phyloP scores from a whole-genome alignment of 148 eudicot genomes.

The Pouteria glomerata region DNA sequence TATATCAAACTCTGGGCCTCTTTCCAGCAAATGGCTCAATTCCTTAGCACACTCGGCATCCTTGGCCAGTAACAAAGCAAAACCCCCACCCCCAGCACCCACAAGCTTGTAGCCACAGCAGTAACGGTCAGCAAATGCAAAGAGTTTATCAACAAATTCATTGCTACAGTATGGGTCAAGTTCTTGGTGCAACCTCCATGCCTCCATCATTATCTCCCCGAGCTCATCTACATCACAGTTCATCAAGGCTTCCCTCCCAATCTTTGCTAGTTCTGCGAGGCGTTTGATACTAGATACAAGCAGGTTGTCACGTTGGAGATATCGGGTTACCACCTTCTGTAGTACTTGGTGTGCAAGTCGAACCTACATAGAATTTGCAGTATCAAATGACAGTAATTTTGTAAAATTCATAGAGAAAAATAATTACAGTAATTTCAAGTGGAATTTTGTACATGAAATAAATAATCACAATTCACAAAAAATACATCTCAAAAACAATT shows the following conservation, averaged over 20 bases:
- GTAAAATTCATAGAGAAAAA: not conserved
- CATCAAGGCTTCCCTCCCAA: slow-evolving; percentile 91
- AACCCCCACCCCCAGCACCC: slow-evolving; percentile 99
- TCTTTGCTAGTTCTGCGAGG: slow-evolving; percentile 80
- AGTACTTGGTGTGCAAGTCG: slow-evolving; percentile 92
- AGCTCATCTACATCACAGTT: slow-evolving; percentile 68
- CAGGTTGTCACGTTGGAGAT: slow-evolving; percentile 76
- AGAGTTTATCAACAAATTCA: slow-evolving; percentile 68
- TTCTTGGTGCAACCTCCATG: slow-evolving; percentile 97
- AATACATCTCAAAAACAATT: too few relatives aligned
- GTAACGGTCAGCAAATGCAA: slow-evolving; percentile 58
- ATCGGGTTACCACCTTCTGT: slow-evolving; percentile 87
- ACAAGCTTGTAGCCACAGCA: slow-evolving; percentile 95
- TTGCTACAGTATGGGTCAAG: slow-evolving; percentile 95
- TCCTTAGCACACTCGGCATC: slow-evolving; percentile 49
- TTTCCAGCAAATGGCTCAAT: slow-evolving; percentile 39
- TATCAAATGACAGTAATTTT: not conserved
- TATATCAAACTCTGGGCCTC: slow-evolving; percentile 53
- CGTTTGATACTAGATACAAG: slow-evolving; percentile 95
- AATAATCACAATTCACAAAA: too few relatives aligned
- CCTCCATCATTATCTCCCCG: slow-evolving; percentile 80
- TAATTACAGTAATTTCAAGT: too few relatives aligned
- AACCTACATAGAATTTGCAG: slow-evolving; percentile 40
- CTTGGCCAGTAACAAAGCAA: slow-evolving; percentile 83
- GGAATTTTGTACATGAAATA: too few relatives aligned